Evolutionary conservation across 2,329 filamentous ascomycete species (phyloP).

Genomic region (Lecanosticta acicola): DNA sequence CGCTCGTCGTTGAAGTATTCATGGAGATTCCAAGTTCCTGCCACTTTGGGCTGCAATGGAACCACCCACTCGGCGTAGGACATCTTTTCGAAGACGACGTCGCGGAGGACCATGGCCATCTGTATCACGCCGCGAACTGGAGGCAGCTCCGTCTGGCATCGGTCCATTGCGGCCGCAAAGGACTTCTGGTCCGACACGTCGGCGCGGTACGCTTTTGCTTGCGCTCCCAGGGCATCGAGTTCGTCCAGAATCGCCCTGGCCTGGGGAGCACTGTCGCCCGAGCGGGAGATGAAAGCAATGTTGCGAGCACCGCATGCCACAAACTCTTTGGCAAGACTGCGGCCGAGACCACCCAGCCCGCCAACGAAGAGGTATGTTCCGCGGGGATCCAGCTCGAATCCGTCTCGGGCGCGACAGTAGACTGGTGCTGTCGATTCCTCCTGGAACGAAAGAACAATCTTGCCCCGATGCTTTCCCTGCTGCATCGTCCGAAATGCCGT

Average conservation of each 20-base stretch:
- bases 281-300: constrained; percentile 10
- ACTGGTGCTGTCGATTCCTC: constrained; percentile 1
- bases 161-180: constrained; percentile 7
- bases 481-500: constrained; percentile 15
- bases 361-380: constrained; percentile 12
- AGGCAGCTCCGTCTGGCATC: constrained; percentile 15
- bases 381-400: background rate
- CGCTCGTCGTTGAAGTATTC: constrained; percentile 10
- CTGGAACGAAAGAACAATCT: constrained; percentile 5
- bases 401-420: background rate
- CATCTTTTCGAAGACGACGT: constrained; percentile 18
- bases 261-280: background rate
- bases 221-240: constrained; percentile 3
- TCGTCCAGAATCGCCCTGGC: background rate
- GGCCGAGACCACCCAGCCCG: constrained; percentile 11
- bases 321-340: constrained; percentile 5
- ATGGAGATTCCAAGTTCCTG: constrained; percentile 27
- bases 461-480: constrained; percentile 9
- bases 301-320: constrained; percentile 8
- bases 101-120: constrained; percentile 31
- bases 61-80: constrained; percentile 11
- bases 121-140: constrained; percentile 42
- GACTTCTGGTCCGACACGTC: constrained; percentile 2
- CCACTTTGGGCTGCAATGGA: constrained; percentile 23
- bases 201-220: constrained; percentile 3